Conservation (phyloP, 2,329 filamentous ascomycete genomes). For the Akanthomyces lecanii region DNA sequence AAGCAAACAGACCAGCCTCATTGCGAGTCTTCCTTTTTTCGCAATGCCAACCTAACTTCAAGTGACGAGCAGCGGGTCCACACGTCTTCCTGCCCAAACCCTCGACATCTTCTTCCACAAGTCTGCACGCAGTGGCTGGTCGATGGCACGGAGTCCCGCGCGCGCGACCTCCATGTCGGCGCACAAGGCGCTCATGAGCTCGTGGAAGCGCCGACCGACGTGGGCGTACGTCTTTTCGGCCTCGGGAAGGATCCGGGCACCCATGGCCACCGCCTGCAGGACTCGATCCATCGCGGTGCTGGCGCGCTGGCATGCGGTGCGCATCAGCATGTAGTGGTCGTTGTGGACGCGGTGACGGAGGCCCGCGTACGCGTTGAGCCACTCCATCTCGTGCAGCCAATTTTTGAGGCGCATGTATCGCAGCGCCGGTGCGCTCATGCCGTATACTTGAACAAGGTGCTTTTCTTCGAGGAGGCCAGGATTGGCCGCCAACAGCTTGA, state of each 20-base stretch:
- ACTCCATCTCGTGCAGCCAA: conserved; percentile 19
- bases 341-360: conserved; percentile 9
- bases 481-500: neutral
- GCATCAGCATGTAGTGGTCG: conserved; percentile 8
- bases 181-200: neutral
- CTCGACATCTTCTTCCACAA: neutral
- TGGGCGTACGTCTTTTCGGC: neutral
- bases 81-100: neutral
- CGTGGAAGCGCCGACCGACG: neutral
- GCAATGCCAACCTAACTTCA: neutral
- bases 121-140: neutral
- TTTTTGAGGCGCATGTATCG: conserved; percentile 4
- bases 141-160: neutral
- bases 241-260: neutral
- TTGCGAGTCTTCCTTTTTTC: neutral
- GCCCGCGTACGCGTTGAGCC: conserved; percentile 22
- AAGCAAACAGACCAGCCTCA: no score
- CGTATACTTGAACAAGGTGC: conserved; percentile 19
- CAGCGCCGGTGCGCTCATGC: conserved; percentile 12
- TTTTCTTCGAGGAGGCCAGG: conserved; percentile 1
- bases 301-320: conserved; percentile 19
- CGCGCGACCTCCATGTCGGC: neutral
- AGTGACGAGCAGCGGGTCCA: neutral
- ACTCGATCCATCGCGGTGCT: conserved; percentile 17
- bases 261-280: neutral